Conservation (phyloP, 2,329 filamentous ascomycete species). For the Trichoderma cornu-damae region DNA sequence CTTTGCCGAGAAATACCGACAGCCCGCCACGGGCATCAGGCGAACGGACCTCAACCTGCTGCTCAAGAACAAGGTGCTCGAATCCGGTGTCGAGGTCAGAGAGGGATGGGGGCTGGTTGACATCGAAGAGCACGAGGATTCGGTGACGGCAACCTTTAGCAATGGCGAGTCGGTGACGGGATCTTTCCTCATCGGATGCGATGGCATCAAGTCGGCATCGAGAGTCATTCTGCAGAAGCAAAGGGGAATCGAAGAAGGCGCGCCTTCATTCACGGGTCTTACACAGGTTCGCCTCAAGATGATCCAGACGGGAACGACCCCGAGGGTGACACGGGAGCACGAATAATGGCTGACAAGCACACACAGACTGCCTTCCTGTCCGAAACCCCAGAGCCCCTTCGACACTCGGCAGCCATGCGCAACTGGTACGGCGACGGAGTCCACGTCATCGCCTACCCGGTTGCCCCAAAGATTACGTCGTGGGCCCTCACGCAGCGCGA, state of each 20-base stretch:
- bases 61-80: constrained; percentile 19
- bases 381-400: constrained; percentile 19
- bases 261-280: constrained; percentile 24
- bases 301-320: background rate
- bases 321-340: no score
- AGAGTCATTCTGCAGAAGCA: constrained; percentile 20
- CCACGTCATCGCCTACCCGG: constrained; percentile 25
- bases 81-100: constrained; percentile 23
- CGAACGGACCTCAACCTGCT: constrained; percentile 23
- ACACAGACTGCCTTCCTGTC: constrained; percentile 25
- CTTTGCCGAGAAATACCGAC: constrained; percentile 22
- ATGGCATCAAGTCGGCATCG: constrained; percentile 24
- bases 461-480: constrained; percentile 22
- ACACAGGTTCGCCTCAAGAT: constrained; percentile 14
- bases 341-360: background rate
- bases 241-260: constrained; percentile 18
- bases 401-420: constrained; percentile 18
- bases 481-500: constrained; percentile 26
- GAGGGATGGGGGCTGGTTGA: constrained; percentile 25
- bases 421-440: constrained; percentile 27
- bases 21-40: constrained; percentile 23
- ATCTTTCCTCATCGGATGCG: constrained; percentile 25
- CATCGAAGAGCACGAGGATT: constrained; percentile 21
- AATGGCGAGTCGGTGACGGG: constrained; percentile 22
- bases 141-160: constrained; percentile 24